These are phyloP conservation scores for Juglanconis sp. DNA, from an alignment of 2,329 filamentous ascomycete genomes.

Conservation along the genomic window DNA sequence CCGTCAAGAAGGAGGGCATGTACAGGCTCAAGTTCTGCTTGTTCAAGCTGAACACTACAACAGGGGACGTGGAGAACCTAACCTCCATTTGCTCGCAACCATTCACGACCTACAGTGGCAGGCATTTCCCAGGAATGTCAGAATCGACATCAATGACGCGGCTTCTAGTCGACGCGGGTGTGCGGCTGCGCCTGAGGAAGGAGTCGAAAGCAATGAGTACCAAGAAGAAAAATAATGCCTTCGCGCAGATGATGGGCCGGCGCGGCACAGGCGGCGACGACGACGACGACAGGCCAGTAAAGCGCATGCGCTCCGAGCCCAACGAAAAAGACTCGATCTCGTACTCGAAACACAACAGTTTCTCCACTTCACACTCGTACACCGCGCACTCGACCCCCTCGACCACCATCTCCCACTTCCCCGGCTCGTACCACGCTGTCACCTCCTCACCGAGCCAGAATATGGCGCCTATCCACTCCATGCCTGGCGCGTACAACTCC, in stretches of 20 bases:
- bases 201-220: slow-evolving; percentile 63
- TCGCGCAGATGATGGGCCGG: slow-evolving; percentile 22
- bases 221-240: slow-evolving; percentile 40
- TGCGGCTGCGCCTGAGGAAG: slow-evolving; percentile 77
- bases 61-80: slow-evolving; percentile 21
- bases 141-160: slow-evolving; percentile 80
- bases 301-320: slow-evolving; percentile 15
- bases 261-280: slow-evolving; percentile 3
- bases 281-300: slow-evolving; percentile 13
- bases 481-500: slow-evolving; percentile 9
- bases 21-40: slow-evolving; percentile 75
- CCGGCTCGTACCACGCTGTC: slow-evolving; percentile 9
- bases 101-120: slow-evolving; percentile 64
- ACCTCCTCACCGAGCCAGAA: slow-evolving; percentile 16
- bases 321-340: slow-evolving; percentile 8
- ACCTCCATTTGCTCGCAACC: slow-evolving; percentile 54
- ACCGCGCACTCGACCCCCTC: slow-evolving; percentile 14
- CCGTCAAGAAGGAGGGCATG: slow-evolving; percentile 69
- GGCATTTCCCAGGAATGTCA: slow-evolving; percentile 74
- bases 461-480: slow-evolving; percentile 13
- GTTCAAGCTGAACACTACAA: slow-evolving; percentile 57
- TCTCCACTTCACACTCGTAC: slow-evolving; percentile 14
- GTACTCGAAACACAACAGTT: slow-evolving; percentile 16
- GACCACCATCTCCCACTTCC: slow-evolving; percentile 11
- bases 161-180: slow-evolving; percentile 82